Evolutionary conservation across 116 monocot species (phyloP).

Genomic region (Dioscorea cayenensis): DNA sequence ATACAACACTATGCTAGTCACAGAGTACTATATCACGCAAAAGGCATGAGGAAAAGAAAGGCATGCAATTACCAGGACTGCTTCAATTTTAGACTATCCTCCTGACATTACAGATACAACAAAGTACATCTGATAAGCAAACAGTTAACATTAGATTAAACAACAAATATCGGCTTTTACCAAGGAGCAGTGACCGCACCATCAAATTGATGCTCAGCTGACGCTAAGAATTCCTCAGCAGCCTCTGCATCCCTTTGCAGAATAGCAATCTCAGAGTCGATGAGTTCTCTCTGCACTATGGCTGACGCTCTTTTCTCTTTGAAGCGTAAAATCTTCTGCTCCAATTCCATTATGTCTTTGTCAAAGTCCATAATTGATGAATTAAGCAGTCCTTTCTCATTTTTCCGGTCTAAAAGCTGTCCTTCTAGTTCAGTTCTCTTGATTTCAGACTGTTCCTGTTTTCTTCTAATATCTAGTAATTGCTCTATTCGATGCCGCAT

Average conservation of each 20-base stretch:
- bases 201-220: slow-evolving; percentile 7
- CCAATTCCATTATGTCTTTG: slow-evolving; percentile 14
- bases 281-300: neutral
- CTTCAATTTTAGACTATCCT: too few relatives aligned
- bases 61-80: too few relatives aligned
- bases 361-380: slow-evolving; percentile 10
- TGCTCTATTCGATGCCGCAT: slow-evolving; percentile 14
- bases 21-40: too few relatives aligned
- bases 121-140: too few relatives aligned
- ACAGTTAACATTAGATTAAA: too few relatives aligned
- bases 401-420: slow-evolving; percentile 14
- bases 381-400: slow-evolving; percentile 11
- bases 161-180: neutral
- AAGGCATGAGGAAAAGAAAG: too few relatives aligned
- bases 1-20: too few relatives aligned
- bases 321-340: slow-evolving; percentile 10
- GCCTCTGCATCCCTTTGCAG: slow-evolving; percentile 10
- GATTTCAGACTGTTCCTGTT: neutral
- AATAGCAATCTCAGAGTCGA: slow-evolving; percentile 14
- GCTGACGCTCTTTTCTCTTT: slow-evolving; percentile 8
- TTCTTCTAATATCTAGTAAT: slow-evolving; percentile 20
- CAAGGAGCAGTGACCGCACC: neutral
- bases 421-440: slow-evolving; percentile 4
- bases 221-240: slow-evolving; percentile 8
- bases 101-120: too few relatives aligned